Evolutionary conservation across 345 rosid species (phyloP).

Genomic region (Salix brachista): DNA sequence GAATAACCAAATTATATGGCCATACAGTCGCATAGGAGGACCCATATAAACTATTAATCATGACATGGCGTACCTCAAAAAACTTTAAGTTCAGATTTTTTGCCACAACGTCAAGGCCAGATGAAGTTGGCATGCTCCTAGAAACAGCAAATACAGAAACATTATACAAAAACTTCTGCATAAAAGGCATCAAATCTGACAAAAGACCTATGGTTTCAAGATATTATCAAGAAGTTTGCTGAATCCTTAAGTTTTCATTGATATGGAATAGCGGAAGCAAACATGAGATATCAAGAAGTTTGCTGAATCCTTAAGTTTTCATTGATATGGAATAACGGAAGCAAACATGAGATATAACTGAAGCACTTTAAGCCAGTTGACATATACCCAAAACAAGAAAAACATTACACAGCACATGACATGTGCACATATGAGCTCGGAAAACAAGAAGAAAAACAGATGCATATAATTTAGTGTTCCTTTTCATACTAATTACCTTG

Average conservation of each 20-base stretch:
- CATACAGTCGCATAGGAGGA: neutral
- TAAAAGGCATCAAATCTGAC: neutral
- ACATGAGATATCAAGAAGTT: neutral
- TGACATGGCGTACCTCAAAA: constrained; percentile 64
- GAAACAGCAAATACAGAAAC: constrained; percentile 17
- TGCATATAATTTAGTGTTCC: neutral
- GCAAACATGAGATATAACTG: neutral
- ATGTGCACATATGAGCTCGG: too few species aligned
- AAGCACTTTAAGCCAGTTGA: neutral
- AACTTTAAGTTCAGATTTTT: constrained; percentile 76
- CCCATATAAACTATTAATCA: neutral
- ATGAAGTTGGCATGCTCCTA: constrained; percentile 99
- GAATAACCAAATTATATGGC: constrained; percentile 16
- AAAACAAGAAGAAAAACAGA: neutral
- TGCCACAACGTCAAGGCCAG: constrained; percentile 98
- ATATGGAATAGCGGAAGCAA: neutral
- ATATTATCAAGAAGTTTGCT: neutral
- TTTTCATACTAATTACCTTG: neutral
- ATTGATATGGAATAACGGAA: neutral
- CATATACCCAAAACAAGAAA: neutral
- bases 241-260: neutral
- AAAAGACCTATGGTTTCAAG: neutral
- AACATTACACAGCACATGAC: neutral
- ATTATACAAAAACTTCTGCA: neutral
- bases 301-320: too few species aligned